These are phyloP conservation scores for Sarocladiaceae sp. DNA, from an alignment of 2,329 filamentous ascomycete species.

Conservation along the genomic window DNA sequence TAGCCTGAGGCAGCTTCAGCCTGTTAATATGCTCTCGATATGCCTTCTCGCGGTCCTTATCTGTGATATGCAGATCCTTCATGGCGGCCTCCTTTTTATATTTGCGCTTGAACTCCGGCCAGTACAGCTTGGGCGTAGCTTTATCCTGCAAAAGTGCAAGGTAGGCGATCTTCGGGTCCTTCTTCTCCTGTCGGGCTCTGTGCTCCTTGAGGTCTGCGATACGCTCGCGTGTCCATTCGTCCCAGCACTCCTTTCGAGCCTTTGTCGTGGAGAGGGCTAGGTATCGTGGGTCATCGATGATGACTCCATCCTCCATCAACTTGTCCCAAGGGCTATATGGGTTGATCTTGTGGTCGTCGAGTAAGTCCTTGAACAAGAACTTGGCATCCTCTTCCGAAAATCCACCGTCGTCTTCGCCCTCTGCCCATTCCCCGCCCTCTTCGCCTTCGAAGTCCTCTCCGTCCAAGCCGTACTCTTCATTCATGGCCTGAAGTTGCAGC, in stretches of 20 bases:
- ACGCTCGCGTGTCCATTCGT: conserved; percentile 74
- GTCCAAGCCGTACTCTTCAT: conserved; percentile 73
- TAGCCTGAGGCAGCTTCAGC: conserved; percentile 60
- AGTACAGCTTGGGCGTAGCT: conserved; percentile 89
- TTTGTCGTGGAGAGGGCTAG: conserved; percentile 79
- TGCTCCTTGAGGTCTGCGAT: conserved; percentile 69
- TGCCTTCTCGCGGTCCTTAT: conserved; percentile 75
- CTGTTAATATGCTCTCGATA: conserved; percentile 72
- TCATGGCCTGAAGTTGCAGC: conserved; percentile 86
- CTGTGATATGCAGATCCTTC: conserved; percentile 66
- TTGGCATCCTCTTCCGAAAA: conserved; percentile 73
- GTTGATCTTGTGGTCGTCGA: conserved; percentile 77
- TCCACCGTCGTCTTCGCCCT: conserved; percentile 65
- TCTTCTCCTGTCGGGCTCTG: conserved; percentile 71
- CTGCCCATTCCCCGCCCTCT: conserved; percentile 57
- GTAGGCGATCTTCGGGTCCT: conserved; percentile 79
- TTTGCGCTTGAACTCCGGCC: conserved; percentile 94
- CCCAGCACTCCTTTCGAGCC: conserved; percentile 75
- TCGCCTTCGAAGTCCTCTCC: conserved; percentile 63
- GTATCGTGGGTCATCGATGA: conserved; percentile 85
- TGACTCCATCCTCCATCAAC: conserved; percentile 73
- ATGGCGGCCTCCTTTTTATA: conserved; percentile 78
- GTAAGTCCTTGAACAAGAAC: conserved; percentile 77
- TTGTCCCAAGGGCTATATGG: conserved; percentile 93
- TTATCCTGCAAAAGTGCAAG: conserved; percentile 75